These are phyloP conservation scores for Coniochaeta sp. DNA, from an alignment of 2,329 filamentous ascomycete species.

Conservation along the genomic window DNA sequence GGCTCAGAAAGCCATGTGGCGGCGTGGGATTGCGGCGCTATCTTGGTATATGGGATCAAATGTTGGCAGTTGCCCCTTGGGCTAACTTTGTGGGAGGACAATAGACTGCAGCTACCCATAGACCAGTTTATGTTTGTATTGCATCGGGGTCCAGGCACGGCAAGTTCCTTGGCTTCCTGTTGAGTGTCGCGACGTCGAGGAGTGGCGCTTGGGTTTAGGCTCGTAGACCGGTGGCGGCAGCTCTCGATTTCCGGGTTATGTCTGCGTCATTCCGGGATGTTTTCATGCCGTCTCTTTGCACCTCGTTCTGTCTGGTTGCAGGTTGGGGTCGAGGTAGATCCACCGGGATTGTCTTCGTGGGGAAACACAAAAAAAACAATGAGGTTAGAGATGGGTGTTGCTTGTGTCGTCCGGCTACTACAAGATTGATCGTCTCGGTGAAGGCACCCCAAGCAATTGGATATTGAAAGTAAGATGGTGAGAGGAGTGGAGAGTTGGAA, in stretches of 20 bases:
- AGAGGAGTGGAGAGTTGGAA: background rate
- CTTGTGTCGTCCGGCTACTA: background rate
- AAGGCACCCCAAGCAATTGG: background rate
- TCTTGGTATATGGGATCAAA: slow-evolving; percentile 7
- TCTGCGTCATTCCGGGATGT: background rate
- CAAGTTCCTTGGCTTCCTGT: slow-evolving; percentile 3
- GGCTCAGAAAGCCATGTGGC: background rate
- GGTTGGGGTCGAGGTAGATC: background rate
- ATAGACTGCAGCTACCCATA: slow-evolving; percentile 22
- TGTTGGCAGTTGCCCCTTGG: slow-evolving; percentile 10
- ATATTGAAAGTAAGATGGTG: background rate
- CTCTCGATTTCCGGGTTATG: background rate
- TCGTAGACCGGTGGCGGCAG: background rate
- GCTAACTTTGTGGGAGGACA: slow-evolving; percentile 16
- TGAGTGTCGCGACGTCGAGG: background rate
- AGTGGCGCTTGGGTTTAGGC: background rate
- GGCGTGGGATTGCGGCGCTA: slow-evolving; percentile 13
- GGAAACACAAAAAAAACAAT: background rate
- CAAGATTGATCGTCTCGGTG: background rate
- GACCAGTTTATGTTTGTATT: slow-evolving; percentile 15
- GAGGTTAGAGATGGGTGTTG: background rate
- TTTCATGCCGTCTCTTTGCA: background rate
- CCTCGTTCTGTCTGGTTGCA: background rate
- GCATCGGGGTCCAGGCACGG: slow-evolving; percentile 9
- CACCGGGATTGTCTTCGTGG: background rate